phyloP scores from a whole-genome alignment of 805 yeast species.

The Kazachstania kunashirensis region DNA sequence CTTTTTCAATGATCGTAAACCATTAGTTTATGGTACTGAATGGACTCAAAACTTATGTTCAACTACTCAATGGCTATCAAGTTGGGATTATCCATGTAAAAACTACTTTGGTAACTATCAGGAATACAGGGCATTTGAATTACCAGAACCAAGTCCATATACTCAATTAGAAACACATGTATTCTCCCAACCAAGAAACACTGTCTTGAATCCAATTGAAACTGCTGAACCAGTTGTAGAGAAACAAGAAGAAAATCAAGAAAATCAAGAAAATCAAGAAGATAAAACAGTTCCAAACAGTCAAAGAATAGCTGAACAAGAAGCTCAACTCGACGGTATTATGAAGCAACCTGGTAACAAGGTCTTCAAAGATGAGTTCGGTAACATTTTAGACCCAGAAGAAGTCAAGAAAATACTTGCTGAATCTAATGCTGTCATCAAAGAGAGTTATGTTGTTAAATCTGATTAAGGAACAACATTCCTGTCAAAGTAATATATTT shows the following conservation, averaged over 20 bases:
- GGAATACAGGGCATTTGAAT: constrained; percentile 11
- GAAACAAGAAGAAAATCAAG: neutral
- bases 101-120: constrained; percentile 33
- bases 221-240: constrained; percentile 1
- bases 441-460: neutral
- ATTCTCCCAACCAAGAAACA: neutral
- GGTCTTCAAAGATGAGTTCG: constrained; percentile 32
- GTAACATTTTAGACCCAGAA: constrained; percentile 30
- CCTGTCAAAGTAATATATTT: constrained; percentile 2
- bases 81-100: constrained; percentile 88
- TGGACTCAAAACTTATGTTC: constrained; percentile 72
- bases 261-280: neutral
- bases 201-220: neutral
- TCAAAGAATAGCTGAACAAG: constrained; percentile 7
- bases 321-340: constrained; percentile 12
- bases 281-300: neutral
- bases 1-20: constrained; percentile 53
- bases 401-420: constrained; percentile 22
- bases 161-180: constrained; percentile 1
- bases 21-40: constrained; percentile 65
- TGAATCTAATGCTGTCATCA: constrained; percentile 19
- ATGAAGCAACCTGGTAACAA: constrained; percentile 22
- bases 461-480: neutral
- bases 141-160: neutral
- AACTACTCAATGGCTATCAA: constrained; percentile 43